These are phyloP conservation scores for Penicillium brevicompactum DNA, from an alignment of 2,329 filamentous ascomycete genomes.

Conservation along the genomic window DNA sequence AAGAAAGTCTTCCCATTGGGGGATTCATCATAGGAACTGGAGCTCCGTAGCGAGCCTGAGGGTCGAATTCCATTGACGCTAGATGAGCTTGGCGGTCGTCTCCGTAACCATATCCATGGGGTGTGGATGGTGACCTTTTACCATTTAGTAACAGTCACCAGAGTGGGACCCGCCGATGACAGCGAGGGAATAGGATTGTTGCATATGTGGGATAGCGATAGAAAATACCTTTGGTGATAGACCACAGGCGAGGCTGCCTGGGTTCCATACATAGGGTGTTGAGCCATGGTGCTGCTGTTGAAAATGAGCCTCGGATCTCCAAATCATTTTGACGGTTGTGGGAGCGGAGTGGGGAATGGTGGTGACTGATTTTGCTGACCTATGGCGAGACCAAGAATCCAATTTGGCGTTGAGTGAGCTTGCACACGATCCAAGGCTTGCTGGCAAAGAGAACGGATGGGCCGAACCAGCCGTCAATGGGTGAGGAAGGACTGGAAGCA, in stretches of 20 bases:
- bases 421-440: conserved; percentile 32
- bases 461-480: conserved; percentile 34
- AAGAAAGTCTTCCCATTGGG: conserved; percentile 29
- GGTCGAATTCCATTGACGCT: conserved; percentile 34
- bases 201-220: conserved; percentile 11
- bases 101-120: conserved; percentile 30
- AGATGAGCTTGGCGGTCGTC: conserved; percentile 31
- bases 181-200: conserved; percentile 5
- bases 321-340: neutral
- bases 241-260: conserved; percentile 33
- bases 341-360: conserved; percentile 1
- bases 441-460: conserved; percentile 33
- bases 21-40: conserved; percentile 32
- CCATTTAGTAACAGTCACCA: conserved; percentile 27
- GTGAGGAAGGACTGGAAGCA: conserved; percentile 35
- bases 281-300: conserved; percentile 29
- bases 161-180: conserved; percentile 10
- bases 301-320: conserved; percentile 26
- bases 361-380: conserved; percentile 33
- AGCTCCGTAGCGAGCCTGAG: conserved; percentile 32
- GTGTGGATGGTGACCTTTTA: conserved; percentile 33
- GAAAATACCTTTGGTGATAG: conserved; percentile 42
- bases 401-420: conserved; percentile 33
- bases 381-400: conserved; percentile 37
- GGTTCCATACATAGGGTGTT: conserved; percentile 33